Base-by-base conservation (phyloP, 108 stramenopile genomes). In the Schizochytrium sp. region DNA sequence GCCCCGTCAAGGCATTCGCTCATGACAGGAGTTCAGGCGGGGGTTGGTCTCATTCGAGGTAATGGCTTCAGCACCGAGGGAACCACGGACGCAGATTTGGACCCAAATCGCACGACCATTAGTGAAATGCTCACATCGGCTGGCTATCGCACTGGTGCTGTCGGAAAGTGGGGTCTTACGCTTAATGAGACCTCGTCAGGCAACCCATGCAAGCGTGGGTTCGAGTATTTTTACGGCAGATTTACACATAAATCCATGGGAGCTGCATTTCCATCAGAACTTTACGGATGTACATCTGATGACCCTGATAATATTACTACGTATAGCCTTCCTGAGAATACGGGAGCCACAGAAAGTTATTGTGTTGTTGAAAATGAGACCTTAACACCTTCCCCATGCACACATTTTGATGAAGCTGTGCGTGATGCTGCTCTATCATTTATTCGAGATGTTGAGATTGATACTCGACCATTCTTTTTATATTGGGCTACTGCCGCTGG, bases 401-500 rank as follows among this genome's bases (percentile, higher is more conserved):
- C 76, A 10, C 53, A 83, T 53, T 83, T 83, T 3, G 76, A 83
- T 38, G 64, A 44, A 3, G 42, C 44, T 3, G 44, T 44, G 64
- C 64, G 64, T 15, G 64, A 69, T 7, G 64, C 64, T 38, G 64
- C 64, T 38, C 64, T 69, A 7, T 69, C 64, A 0, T 69, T 69
- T 15, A 44, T 69, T 8, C 64, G 64, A 38, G 15, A 69, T 38
- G 40, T 44, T 15, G 64, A 69, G 64, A 15, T 44, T 3, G 64
- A 69, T 44, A 44, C 64, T 38, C 8, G 28, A 0, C 76, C 76
- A 5, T 83, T 83, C 47, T 83, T 83, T 40, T 53, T 83, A n/a
- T 83, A 83, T 53, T 83, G 76, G 76, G 76, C 76, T 13, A 83
- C 76, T 53, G n/a, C 19, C 47, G 76, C 76, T 46, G 76, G 76